Conservation (phyloP, 345 rosid species). For the Gynandropsis gynandra region DNA sequence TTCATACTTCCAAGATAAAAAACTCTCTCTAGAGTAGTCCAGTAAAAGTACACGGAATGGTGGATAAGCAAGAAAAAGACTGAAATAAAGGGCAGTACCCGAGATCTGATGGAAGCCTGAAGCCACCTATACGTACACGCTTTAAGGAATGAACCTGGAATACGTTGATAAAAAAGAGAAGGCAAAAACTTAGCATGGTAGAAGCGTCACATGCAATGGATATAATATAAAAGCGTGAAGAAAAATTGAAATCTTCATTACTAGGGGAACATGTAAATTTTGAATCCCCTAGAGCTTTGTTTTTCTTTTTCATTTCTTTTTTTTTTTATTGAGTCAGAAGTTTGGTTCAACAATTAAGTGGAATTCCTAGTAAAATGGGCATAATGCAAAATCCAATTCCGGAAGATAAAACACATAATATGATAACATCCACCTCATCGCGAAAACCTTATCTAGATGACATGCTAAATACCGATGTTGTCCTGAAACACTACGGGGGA, state of each 20-base stretch:
- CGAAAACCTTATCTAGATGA: neutral
- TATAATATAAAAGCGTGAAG: neutral
- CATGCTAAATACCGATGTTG: constrained; percentile 1
- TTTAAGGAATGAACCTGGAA: constrained; percentile 71
- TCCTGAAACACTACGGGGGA: constrained; percentile 6
- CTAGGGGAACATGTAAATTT: neutral
- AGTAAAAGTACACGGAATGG: neutral
- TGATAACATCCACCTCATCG: no score
- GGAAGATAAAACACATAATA: no score
- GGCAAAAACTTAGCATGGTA: constrained; percentile 5
- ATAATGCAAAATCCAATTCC: no score
- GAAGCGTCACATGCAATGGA: neutral
- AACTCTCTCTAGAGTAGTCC: neutral
- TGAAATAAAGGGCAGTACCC: constrained; percentile 43
- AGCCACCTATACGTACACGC: constrained; percentile 82
- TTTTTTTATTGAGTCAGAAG: no score
- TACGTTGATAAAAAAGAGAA: no score
- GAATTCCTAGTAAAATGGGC: no score
- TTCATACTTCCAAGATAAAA: no score
- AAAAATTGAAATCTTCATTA: neutral
- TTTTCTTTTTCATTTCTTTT: no score
- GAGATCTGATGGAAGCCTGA: constrained; percentile 83
- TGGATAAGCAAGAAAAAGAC: neutral
- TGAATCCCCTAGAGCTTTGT: no score
- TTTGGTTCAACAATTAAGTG: no score